A percentile compares a stretch with the other conserved stretches of the same genome.
Evolutionary conservation across 352 stramenopile genomes (phyloP).

Genomic region (Globisporangium paroecandrum): DNA sequence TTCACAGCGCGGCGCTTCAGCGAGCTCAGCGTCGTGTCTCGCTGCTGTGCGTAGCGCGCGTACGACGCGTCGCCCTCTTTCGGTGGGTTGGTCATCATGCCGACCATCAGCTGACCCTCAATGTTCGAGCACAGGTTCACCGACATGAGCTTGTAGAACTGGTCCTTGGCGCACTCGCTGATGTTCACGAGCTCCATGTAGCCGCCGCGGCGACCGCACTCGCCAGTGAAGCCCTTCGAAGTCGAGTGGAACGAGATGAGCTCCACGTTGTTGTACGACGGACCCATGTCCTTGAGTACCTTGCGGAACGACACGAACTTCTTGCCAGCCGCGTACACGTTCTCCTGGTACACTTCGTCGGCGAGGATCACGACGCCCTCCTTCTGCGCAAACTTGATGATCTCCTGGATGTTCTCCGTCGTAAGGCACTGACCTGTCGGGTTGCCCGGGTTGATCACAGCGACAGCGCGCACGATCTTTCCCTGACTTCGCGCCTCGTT

Average conservation of each 20-base stretch:
- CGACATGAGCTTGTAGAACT: conserved; percentile 99
- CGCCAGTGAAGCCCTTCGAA: conserved; percentile 98
- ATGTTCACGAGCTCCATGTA: conserved; percentile 98
- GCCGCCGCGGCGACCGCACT: conserved; percentile 95
- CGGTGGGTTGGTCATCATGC: conserved; percentile 97
- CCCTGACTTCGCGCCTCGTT: conserved; percentile 83
- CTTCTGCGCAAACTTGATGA: conserved; percentile 94
- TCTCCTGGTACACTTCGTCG: conserved; percentile 99
- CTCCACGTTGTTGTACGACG: conserved; percentile 88
- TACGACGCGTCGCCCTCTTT: conserved; percentile 88
- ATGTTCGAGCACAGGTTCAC: conserved; percentile 97
- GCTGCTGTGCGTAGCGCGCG: conserved; percentile 89
- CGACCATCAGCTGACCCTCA: conserved; percentile 96
- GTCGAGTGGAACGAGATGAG: conserved; percentile 98
- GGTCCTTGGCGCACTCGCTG: conserved; percentile 85
- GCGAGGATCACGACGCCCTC: conserved; percentile 95
- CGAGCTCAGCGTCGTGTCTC: conserved; percentile 89
- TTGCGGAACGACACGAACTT: conserved; percentile 96
- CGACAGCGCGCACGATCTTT: conserved; percentile 92
- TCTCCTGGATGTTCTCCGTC: conserved; percentile 90
- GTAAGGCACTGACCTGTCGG: conserved; percentile 92
- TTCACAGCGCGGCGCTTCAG: conserved; percentile 93
- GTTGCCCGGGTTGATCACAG: conserved; percentile 99
- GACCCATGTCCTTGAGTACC: conserved; percentile 88
- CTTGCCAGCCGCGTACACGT: conserved; percentile 94